Evolutionary conservation across 768 basidiomycete genomes (phyloP).

Genomic region (Panellus pusillus): DNA sequence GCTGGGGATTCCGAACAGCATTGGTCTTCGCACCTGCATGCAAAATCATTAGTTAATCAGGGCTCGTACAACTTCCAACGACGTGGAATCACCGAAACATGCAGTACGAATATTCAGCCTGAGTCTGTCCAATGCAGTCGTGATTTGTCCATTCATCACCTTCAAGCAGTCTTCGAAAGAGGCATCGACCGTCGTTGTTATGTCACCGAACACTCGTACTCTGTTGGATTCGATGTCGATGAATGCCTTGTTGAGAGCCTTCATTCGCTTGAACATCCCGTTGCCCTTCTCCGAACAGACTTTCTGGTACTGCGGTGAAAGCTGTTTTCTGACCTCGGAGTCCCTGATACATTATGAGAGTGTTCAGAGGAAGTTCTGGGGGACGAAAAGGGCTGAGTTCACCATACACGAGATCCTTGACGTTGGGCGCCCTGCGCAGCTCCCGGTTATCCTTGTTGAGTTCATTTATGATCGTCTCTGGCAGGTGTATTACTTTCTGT

Average conservation of each 20-base stretch:
- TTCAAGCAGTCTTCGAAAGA: background rate
- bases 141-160: background rate
- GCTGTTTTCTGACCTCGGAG: background rate
- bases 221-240: background rate
- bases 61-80: too few relatives aligned
- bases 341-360: background rate
- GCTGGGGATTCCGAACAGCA: background rate
- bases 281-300: conserved; percentile 9
- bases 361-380: too few relatives aligned
- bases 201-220: background rate
- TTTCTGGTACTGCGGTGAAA: conserved; percentile 2
- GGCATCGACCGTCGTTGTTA: background rate
- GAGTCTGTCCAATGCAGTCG: background rate
- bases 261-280: conserved; percentile 21
- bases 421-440: conserved; percentile 1
- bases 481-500: too few relatives aligned
- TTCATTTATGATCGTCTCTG: background rate
- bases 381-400: too few relatives aligned
- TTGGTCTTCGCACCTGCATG: background rate
- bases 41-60: background rate
- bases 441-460: background rate
- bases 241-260: conserved; percentile 1
- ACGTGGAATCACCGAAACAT: background rate
- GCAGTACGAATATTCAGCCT: background rate
- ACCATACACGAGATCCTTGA: conserved; percentile 11